Base-by-base conservation (phyloP, 2,329 filamentous ascomycete genomes). In the Colletotrichum sp. region DNA sequence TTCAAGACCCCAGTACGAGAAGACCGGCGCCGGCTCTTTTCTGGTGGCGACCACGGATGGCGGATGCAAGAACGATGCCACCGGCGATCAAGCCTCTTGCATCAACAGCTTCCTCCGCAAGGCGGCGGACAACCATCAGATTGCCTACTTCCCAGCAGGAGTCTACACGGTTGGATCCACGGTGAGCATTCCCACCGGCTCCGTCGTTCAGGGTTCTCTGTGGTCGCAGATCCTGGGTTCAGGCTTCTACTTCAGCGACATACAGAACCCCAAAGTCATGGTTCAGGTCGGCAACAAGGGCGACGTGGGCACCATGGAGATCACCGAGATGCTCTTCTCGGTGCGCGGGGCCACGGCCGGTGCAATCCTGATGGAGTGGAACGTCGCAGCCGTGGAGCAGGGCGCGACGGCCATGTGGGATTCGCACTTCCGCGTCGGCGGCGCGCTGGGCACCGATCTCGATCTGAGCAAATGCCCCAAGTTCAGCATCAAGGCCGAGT, bases 291-390 rank as follows among this genome's bases (percentile, higher is more conserved):
- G 94, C 28, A 81, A 89, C 61, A 82, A 85, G 21, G 93, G 92
- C 59, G 90, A 93, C 66, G 84, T 84, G 32, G 93, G 93, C 68
- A 85, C 85, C 13, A 92, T 95, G 43, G 93, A 96, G 83, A 93
- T 95, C 77, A 90, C 87, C 60, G 93, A 95, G 80, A 82, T 94
- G 67, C 88, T 95, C 71, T 91, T 95, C 80, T 89, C 91, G 76
- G 94, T 92, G 59, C 87, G 88, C 78, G 94, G 94, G 2, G 85
- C 92, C 6, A 91, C 91, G n/a, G 90, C 93, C 2, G 94, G 94
- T 71, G 92, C 91, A 7, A 92, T 95, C 75, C 86, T 95, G 78
- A 89, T 95, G 80, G 88, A 95, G 81, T 95, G 93, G 93, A 95
- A 95, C 81, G 85, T 95, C 36, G 87, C 87, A 16, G 88, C 87